Base-by-base conservation (phyloP, 202 grass and related monocot genomes). In the Setaria italica region DNA sequence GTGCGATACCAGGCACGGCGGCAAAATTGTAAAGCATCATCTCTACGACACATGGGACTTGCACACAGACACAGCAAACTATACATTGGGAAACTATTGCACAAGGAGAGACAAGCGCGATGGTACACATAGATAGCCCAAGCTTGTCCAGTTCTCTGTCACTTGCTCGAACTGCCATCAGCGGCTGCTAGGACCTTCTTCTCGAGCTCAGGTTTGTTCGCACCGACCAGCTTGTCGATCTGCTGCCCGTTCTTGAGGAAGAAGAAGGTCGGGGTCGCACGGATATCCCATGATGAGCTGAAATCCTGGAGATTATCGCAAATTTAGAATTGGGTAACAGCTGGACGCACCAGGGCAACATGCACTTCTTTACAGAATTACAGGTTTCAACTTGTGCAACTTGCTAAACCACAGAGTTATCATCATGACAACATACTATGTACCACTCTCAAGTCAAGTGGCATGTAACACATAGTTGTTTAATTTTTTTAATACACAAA, bases 231-330 rank as follows among this genome's bases (percentile, higher is more conserved):
- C 82, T 95, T 99, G 87, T 99, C 96, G 0, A 95, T 6, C 74
- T 94, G 96, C 91, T 94, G 73, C 30, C 87, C 90, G 32, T 99
- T 88, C 68, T 94, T 96, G 16, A 99, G 77, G 80, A 99, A 99
- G 72, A 94, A 90, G 84, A 99, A 99, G 4, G 97, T 94, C 1
- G 97, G 97, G 20, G 97, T 99, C 32, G 93, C 97, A 12, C 82
- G 93, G 60, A 99, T 92, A 80, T 99, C 97, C 97, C 90, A 96
- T 82, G 92, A 91, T 15, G 97, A 91, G 41, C 97, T 96, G 20
- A 96, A 96, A 83, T 99, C 97, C 97, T 99, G 84, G 15, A 85
- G 14, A 81, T 20, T 21, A 73, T 66, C 74, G 55, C 0, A 49
- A 10, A 63, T 13, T 41, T 41, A 60, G 32, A 45, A 21, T 87